Percentiles rank a stretch among this genome's conserved stretches.
These are phyloP conservation scores for Colletotrichum sp. DNA, from an alignment of 2,329 filamentous ascomycete species.

Conservation along the genomic window DNA sequence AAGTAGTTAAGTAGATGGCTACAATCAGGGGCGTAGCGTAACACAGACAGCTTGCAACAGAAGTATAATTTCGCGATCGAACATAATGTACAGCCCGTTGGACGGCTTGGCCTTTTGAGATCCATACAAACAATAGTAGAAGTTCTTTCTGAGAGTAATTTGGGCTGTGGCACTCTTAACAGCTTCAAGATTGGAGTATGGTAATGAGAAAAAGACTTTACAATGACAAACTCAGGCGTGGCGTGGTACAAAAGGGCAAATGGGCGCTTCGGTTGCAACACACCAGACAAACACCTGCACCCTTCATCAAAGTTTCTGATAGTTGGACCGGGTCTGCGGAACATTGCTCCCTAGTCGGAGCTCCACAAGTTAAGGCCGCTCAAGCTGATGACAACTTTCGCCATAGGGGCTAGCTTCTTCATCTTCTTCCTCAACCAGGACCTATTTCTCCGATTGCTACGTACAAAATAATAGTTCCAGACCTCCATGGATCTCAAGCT, in stretches of 20 bases:
- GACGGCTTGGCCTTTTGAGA: not conserved
- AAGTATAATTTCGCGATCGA: not conserved
- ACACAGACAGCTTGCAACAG: not conserved
- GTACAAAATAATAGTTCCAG: not conserved
- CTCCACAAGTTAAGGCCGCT: not conserved
- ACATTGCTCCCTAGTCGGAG: not conserved
- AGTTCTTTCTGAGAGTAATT: not conserved
- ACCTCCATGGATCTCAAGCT: not conserved
- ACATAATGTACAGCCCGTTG: not conserved
- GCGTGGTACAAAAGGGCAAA: not conserved
- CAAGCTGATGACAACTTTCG: not conserved
- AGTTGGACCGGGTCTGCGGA: not conserved
- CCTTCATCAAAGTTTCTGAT: not conserved
- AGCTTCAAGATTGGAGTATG: not conserved
- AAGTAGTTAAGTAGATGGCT: not conserved
- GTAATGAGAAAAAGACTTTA: not conserved
- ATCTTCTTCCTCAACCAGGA: not conserved
- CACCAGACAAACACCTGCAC: not conserved
- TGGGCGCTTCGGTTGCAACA: not conserved
- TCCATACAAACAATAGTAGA: not conserved
- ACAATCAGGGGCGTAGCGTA: not conserved
- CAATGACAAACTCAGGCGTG: not conserved
- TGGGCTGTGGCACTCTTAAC: not conserved
- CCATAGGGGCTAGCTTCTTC: not conserved
- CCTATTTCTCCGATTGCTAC: not conserved